Evolutionary conservation across 129 eudicot genomes (phyloP), one percentile per base, ranked within the genome.

Genomic region (Flaveria linearis): DNA sequence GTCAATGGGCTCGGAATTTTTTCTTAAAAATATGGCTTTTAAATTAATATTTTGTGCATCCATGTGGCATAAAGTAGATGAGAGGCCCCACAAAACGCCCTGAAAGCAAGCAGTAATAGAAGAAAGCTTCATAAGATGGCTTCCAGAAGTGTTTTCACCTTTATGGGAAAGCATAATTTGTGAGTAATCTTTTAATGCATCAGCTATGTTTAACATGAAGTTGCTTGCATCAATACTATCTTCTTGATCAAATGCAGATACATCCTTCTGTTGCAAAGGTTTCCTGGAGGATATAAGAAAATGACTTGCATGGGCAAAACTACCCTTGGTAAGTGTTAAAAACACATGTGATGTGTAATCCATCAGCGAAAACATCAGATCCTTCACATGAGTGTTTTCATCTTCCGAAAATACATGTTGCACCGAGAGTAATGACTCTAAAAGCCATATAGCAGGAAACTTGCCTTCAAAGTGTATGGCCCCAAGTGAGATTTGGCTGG

Each of bases 81-180:
- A 84, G 71, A 91, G 79, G 67, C 99, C 98, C 93, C 90, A 80
- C 55, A 91, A 77, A 66, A 87, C 76, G 42, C 97, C 99, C 68
- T 86, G 96, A 82, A 77, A 76, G 78, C 96, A 94, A 80, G 94
- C 78, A 42, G 87, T 15, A 12, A 72, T 28, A 41, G 86, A 73
- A 23, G 91, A 82, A 60, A 86, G 76, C 71, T 85, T 85, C 33
- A 76, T 75, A 52, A 87, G 30, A 46, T 79, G 85, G 74, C 73
- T 17, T 64, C 78, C 60, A 75, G 57, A 45, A 62, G 52, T 63
- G 46, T 75, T 49, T 75, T 84, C 83, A 67, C 80, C 50, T 17
- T 66, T 13, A 60, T 47, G 45, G 42, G 56, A 4, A 20, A 78
- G 72, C 33, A 78, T 67, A 22, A 13, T 47, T 58, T 71, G 85